Percentiles rank a stretch among this genome's conserved stretches.
Evolutionary conservation across 495 filamentous ascomycete species (phyloP).

Genomic region (Trichoderma orchidacearum): DNA sequence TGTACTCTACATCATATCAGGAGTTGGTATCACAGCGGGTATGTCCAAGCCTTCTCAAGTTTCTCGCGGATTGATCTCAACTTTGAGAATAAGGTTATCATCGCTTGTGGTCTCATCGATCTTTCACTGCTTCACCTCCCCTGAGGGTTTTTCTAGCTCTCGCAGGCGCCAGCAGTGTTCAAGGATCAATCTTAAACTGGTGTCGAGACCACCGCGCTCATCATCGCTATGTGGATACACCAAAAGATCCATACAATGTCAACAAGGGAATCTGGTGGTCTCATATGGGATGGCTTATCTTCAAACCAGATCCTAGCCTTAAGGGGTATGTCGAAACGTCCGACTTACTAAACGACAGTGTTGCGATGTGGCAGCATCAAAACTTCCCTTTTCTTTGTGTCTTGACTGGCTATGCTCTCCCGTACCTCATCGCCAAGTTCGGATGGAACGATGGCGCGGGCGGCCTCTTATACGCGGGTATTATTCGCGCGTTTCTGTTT

Average conservation of each 20-base stretch:
- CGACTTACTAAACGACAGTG: constrained; percentile 85
- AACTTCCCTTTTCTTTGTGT: constrained; percentile 83
- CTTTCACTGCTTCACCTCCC: constrained; percentile 74
- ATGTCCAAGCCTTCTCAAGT: constrained; percentile 11
- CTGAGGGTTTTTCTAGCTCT: constrained; percentile 86
- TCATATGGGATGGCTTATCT: constrained; percentile 86
- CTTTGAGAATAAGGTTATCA: constrained; percentile 48
- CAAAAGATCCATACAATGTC: constrained; percentile 97
- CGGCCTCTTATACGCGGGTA: constrained; percentile 87
- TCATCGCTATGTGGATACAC: constrained; percentile 96
- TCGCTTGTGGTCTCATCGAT: constrained; percentile 87
- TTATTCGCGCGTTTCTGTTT: constrained; percentile 93
- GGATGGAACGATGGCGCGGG: constrained; percentile 84
- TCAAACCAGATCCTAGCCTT: constrained; percentile 87
- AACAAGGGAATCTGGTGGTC: constrained; percentile 96
- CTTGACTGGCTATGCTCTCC: constrained; percentile 75
- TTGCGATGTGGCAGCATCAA: constrained; percentile 89
- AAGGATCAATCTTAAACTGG: constrained; percentile 97
- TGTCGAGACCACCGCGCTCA: constrained; percentile 89
- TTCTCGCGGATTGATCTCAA: too few relatives aligned
- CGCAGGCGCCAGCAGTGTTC: constrained; percentile 85
- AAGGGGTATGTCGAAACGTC: constrained; percentile 93
- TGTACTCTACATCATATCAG: constrained; percentile 82
- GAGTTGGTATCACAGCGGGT: constrained; percentile 81
- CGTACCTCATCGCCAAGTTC: constrained; percentile 69